Evolutionary conservation across 345 rosid species (phyloP).

Genomic region (Lenwebbia sp.): DNA sequence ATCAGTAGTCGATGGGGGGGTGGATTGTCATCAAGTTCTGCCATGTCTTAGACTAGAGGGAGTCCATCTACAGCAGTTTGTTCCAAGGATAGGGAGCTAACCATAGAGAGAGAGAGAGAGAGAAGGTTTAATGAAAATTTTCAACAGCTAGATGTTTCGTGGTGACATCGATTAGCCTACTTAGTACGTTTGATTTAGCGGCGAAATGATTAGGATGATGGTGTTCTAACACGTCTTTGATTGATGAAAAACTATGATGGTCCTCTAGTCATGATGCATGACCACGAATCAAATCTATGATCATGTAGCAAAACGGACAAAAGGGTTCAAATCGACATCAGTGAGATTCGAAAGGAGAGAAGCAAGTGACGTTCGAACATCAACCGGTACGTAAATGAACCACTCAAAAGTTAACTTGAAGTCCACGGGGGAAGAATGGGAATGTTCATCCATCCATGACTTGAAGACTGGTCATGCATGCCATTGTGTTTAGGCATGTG

Average conservation of each 20-base stretch:
- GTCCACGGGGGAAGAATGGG: neutral
- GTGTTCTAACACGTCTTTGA: neutral
- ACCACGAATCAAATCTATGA: neutral
- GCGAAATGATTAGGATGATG: neutral
- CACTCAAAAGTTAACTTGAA: neutral
- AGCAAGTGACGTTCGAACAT: neutral
- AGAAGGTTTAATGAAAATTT: neutral
- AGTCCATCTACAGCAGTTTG: neutral
- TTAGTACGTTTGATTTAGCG: rapidly evolving
- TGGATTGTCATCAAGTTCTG: neutral
- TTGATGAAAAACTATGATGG: neutral
- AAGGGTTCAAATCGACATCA: neutral
- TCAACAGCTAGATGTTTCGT: neutral
- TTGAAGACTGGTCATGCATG: neutral
- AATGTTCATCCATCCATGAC: neutral
- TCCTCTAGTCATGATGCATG: neutral
- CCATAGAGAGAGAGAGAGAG: neutral
- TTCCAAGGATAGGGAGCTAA: neutral
- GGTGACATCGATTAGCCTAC: neutral
- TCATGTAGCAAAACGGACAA: neutral
- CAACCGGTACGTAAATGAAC: neutral
- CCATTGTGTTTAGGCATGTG: neutral
- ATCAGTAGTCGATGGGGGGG: neutral
- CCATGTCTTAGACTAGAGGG: neutral
- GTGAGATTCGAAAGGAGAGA: neutral